phyloP scores from a whole-genome alignment of 2,329 filamentous ascomycete species.

The Ciborinia camelliae region DNA sequence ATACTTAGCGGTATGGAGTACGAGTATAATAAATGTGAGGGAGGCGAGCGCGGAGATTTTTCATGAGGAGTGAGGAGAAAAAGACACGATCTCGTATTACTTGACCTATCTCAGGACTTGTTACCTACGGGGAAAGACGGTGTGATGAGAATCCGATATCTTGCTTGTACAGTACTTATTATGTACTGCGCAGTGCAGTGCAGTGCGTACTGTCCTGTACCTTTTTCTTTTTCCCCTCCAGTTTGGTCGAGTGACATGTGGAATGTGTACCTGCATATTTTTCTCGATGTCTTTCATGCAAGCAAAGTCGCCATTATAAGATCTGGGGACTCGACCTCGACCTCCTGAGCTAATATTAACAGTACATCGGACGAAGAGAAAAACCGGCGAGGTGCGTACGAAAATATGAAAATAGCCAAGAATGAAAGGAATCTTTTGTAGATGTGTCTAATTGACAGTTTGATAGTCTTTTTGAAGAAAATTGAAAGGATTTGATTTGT shows the following conservation, averaged over 20 bases:
- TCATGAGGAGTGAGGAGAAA: neutral
- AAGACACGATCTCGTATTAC: constrained; percentile 1
- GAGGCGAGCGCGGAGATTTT: neutral
- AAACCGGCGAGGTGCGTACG: too few species aligned
- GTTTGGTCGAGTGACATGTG: constrained; percentile 2
- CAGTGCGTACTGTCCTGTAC: neutral
- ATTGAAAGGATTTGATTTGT: neutral
- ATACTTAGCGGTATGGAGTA: too few species aligned
- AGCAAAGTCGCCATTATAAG: constrained; percentile 2
- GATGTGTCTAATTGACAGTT: neutral
- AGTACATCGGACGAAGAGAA: neutral
- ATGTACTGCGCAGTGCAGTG: too few species aligned
- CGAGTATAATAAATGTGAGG: neutral
- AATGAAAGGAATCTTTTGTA: neutral
- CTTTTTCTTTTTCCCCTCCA: neutral
- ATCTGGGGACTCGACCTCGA: neutral
- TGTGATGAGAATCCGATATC: constrained; percentile 11
- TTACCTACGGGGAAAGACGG: constrained; percentile 12
- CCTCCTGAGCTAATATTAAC: constrained; percentile 6
- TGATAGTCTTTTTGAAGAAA: neutral
- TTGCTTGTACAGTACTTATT: constrained; percentile 8
- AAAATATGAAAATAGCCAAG: neutral
- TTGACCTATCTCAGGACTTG: neutral
- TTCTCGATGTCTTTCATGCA: neutral
- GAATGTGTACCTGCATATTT: constrained; percentile 2